Evolutionary conservation across 139 green algal species (phyloP).

Genomic region (Desmodesmus armatus): DNA sequence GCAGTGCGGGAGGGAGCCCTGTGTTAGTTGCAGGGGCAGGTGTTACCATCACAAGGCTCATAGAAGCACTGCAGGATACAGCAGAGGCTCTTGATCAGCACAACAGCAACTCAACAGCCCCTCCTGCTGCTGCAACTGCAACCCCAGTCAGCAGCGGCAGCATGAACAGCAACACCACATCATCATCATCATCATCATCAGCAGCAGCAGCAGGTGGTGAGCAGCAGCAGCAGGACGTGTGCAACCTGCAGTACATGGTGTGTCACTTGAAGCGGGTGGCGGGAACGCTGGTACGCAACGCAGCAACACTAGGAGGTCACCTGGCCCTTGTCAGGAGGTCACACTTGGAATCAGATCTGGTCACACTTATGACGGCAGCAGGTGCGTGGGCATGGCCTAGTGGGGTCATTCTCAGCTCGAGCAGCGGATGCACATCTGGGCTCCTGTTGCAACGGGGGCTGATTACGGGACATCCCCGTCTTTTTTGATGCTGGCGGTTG

Average conservation of each 20-base stretch:
- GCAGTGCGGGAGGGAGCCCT: background rate
- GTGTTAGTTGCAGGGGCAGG: no score
- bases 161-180: no score
- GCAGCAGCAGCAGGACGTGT: background rate
- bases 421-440: background rate
- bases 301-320: conserved; percentile 79
- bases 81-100: no score
- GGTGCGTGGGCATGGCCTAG: conserved; percentile 34
- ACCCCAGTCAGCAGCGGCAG: background rate
- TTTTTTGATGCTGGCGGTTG: background rate
- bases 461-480: background rate
- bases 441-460: background rate
- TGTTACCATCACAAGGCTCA: no score
- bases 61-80: no score
- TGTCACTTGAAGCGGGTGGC: conserved; percentile 68
- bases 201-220: conserved; percentile 16
- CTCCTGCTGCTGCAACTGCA: background rate
- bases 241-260: conserved; percentile 42
- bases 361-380: conserved; percentile 63
- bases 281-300: conserved; percentile 73
- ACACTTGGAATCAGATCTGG: conserved; percentile 68
- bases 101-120: no score
- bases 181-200: conserved; percentile 23
- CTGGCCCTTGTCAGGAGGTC: conserved; percentile 55
- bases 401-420: background rate